Conservation (phyloP, 805 yeast genomes). For the Sugiyamaella marilandica region DNA sequence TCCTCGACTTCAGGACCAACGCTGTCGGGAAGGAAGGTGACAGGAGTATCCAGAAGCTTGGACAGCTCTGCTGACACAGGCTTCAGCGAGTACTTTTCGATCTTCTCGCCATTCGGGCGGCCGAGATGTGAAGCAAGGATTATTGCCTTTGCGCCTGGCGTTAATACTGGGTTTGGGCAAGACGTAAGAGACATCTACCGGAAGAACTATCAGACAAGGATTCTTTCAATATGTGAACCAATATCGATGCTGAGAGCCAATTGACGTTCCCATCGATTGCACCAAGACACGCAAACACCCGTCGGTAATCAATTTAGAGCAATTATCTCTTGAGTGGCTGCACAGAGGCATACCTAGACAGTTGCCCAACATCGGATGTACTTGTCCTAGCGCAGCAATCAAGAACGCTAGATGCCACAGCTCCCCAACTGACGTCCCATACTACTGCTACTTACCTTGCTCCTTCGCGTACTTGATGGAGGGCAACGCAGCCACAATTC, state of each 20-base stretch:
- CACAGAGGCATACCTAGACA: not conserved
- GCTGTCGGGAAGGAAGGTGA: constrained; percentile 80
- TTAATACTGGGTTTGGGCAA: constrained; percentile 5
- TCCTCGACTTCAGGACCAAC: constrained; percentile 89
- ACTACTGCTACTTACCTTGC: constrained; percentile 37
- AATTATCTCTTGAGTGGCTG: not conserved
- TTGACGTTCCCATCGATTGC: too few species aligned
- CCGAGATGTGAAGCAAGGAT: constrained; percentile 97
- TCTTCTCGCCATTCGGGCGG: constrained; percentile 95
- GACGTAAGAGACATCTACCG: not conserved
- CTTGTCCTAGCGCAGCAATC: too few species aligned
- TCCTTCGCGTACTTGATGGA: constrained; percentile 93
- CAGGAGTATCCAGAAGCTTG: constrained; percentile 66
- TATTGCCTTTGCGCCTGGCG: constrained; percentile 72
- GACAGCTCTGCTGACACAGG: constrained; percentile 91
- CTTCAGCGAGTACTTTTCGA: constrained; percentile 80
- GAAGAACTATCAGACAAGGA: not conserved
- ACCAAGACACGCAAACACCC: too few species aligned
- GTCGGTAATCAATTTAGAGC: not conserved
- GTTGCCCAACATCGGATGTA: too few species aligned
- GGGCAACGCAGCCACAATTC: constrained; percentile 99
- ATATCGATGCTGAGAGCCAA: too few species aligned
- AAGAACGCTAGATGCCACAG: too few species aligned
- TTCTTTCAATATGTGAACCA: not conserved
- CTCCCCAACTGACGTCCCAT: not conserved